Conservation (phyloP, 805 yeast genomes). For the Pichia rugopelliculosa region DNA sequence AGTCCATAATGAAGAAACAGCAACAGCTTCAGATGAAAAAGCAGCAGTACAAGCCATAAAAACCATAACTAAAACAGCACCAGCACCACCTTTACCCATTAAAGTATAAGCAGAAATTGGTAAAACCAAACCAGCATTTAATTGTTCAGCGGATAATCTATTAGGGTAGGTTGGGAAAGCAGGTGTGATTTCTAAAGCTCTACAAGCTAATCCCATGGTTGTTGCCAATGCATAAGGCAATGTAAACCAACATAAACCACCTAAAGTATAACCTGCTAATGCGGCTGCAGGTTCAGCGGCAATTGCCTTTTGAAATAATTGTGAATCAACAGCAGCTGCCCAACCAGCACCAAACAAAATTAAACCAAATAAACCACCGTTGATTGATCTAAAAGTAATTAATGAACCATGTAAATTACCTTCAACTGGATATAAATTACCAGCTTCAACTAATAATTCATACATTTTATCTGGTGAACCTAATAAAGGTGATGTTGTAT, state of each 20-base stretch:
- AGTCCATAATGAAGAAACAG: constrained; percentile 43
- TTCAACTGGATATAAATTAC: constrained; percentile 14
- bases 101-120: constrained; percentile 46
- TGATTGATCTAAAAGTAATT: constrained; percentile 22
- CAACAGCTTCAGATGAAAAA: constrained; percentile 48
- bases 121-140: constrained; percentile 41
- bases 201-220: constrained; percentile 34
- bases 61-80: constrained; percentile 38
- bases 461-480: constrained; percentile 32
- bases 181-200: constrained; percentile 25
- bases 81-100: constrained; percentile 45
- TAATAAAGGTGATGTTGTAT: constrained; percentile 24
- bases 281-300: constrained; percentile 36
- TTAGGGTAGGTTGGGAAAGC: constrained; percentile 19
- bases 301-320: constrained; percentile 33
- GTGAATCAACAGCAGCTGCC: constrained; percentile 30
- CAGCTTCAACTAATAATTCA: constrained; percentile 27
- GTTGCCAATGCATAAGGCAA: constrained; percentile 33
- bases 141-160: constrained; percentile 34
- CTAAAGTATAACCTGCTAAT: constrained; percentile 38
- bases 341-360: constrained; percentile 31
- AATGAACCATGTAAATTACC: constrained; percentile 19
- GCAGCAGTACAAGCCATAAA: constrained; percentile 51
- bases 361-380: constrained; percentile 25
- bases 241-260: constrained; percentile 40